A percentile compares a stretch with the other conserved stretches of the same genome.
phyloP scores from a whole-genome alignment of 225 moss, liverwort and hornwort genomes.

The Pleurozium schreberi region DNA sequence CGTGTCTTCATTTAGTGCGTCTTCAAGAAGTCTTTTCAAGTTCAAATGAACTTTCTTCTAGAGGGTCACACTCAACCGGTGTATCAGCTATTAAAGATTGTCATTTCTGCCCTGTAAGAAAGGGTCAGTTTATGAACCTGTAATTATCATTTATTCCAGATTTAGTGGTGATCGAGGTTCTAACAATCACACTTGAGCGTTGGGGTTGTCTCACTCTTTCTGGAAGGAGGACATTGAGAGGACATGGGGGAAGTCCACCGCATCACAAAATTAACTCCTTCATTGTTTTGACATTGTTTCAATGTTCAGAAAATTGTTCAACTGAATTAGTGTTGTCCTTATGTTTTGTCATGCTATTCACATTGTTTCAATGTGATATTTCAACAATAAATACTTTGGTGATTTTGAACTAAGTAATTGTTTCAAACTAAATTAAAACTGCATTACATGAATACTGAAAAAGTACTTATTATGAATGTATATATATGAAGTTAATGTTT shows the following conservation, averaged over 20 bases:
- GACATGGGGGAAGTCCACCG: neutral
- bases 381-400: neutral
- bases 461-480: neutral
- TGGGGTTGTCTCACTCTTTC: neutral
- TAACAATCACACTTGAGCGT: neutral
- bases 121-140: slow-evolving; percentile 11
- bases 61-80: slow-evolving; percentile 1
- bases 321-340: neutral
- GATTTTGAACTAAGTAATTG: neutral
- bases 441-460: neutral
- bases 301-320: neutral
- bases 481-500: neutral
- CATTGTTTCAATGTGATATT: neutral
- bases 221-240: neutral
- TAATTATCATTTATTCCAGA: slow-evolving; percentile 21
- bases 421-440: no score
- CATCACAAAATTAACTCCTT: neutral
- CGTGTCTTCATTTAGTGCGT: slow-evolving; percentile 8
- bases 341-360: neutral
- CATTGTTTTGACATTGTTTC: neutral
- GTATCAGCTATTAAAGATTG: neutral
- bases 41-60: neutral
- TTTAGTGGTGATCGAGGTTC: neutral
- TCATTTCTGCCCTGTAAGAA: slow-evolving; percentile 18
- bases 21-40: slow-evolving; percentile 12